Evolutionary conservation across 176 grass and related monocot genomes (phyloP).

Genomic region (Alloteropsis semialata): DNA sequence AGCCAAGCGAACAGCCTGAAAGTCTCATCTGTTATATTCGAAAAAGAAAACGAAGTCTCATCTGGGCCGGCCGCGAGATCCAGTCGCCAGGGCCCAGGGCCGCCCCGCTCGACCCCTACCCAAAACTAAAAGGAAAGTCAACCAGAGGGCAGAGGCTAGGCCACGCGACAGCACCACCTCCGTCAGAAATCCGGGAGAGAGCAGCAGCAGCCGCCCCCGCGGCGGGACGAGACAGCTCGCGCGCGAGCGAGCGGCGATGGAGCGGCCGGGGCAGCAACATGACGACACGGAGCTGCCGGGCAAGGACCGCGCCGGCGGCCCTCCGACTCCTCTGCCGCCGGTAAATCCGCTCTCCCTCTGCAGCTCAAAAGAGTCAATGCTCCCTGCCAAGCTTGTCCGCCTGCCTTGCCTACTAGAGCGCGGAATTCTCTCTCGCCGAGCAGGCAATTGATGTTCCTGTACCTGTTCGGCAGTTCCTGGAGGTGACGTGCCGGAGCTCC

Average conservation of each 20-base stretch:
- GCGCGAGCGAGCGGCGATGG: conserved; percentile 5
- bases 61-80: too few relatives aligned
- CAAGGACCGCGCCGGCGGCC: not conserved
- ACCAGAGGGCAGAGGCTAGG: not conserved
- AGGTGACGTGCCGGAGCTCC: conserved; percentile 75
- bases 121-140: not conserved
- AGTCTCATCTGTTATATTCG: too few relatives aligned
- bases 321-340: conserved; percentile 18
- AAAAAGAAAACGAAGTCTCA: too few relatives aligned
- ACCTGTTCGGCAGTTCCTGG: conserved; percentile 51
- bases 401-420: too few relatives aligned
- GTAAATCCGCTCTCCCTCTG: not conserved
- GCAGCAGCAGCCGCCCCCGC: not conserved
- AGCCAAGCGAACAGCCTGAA: too few relatives aligned
- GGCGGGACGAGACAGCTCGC: not conserved
- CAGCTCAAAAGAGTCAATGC: too few relatives aligned
- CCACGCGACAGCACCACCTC: not conserved
- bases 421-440: not conserved
- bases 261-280: not conserved
- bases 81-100: too few relatives aligned
- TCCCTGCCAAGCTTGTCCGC: not conserved
- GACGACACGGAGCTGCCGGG: not conserved
- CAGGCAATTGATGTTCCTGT: not conserved
- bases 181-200: not conserved
- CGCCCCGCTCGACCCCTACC: not conserved